These are phyloP conservation scores for Cadophora gregata DNA, from an alignment of 2,329 filamentous ascomycete species.

Conservation along the genomic window DNA sequence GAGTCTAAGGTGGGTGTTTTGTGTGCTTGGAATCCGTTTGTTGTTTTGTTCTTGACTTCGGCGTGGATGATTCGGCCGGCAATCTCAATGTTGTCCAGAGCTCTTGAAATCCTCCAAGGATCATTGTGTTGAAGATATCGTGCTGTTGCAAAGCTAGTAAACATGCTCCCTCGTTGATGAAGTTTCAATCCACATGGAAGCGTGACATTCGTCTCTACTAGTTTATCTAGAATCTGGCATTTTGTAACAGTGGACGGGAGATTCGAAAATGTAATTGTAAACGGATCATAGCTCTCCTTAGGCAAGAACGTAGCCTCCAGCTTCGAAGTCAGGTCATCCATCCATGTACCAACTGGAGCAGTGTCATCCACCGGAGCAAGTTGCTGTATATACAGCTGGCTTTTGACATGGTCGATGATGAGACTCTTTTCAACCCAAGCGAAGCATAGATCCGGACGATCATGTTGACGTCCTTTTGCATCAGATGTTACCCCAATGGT, in stretches of 20 bases:
- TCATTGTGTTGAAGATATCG: not conserved
- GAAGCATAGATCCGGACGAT: constrained; percentile 64
- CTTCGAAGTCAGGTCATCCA: constrained; percentile 30
- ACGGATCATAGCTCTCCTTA: constrained; percentile 6
- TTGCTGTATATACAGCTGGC: constrained; percentile 63
- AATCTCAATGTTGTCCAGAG: not conserved
- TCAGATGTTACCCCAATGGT: constrained; percentile 50
- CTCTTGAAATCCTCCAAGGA: not conserved
- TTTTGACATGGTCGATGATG: constrained; percentile 65
- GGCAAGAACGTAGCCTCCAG: constrained; percentile 21
- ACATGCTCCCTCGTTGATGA: not conserved
- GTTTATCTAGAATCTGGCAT: constrained; percentile 7
- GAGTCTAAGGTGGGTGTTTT: not conserved
- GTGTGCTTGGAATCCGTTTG: not conserved
- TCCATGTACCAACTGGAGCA: constrained; percentile 40
- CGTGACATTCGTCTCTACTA: not conserved
- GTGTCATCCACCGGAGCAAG: constrained; percentile 47
- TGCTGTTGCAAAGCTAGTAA: constrained; percentile 17
- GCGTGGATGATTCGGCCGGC: constrained; percentile 4
- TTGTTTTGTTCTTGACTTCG: constrained; percentile 1
- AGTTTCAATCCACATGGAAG: not conserved
- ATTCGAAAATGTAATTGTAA: constrained; percentile 17
- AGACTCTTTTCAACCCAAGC: constrained; percentile 68
- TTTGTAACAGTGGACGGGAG: constrained; percentile 1
- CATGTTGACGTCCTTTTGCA: constrained; percentile 24